Base-by-base conservation (phyloP, 805 yeast genomes). In the Blastobotrys americana region DNA sequence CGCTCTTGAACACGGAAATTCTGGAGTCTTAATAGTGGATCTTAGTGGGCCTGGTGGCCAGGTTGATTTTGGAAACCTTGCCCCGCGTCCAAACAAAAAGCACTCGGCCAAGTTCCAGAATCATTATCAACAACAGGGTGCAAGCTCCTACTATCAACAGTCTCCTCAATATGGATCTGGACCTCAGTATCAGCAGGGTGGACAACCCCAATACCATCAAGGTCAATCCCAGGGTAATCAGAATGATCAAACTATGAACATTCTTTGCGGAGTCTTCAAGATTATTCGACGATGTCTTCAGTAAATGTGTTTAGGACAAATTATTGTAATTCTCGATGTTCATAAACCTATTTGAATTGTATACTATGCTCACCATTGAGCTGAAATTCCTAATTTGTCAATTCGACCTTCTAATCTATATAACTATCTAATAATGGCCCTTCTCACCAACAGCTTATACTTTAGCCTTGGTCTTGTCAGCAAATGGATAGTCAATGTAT, bases 11-110 rank as follows among this genome's bases (percentile, higher is more conserved):
- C 69, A 71, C 1, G 74, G 82, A 43, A 90, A 90, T 61, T 50
- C 83, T 2, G 97, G 97, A 25, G 95, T 89, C 2, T 60, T 89
- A 48, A 70, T 84, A 8, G 77, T 89, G 44, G 82, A 82, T 53
- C 71, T 86, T 44, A 53, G 61, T n/a, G 66, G 68, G 18, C 73
- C 76, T 2, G 63, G 64, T 15, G 64, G 63, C 10, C 45, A 55
- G 33, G 49, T 44, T 34, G 50, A 49, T 42, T 47, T 35, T 42
- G 45, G 42, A 49, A 46, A 38, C 27, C 63, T 74, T 17, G 79
- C 79, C 18, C 55, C 51, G 3, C 50, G 22, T 21, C 46, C 41
- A 42, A 43, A 37, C 34, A 34, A 47, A 42, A 49, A 50, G 2
- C 48, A 56, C 13, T 25, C 31, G 13, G 13, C 8, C 25, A 55